Base-by-base conservation (phyloP, 2,329 filamentous ascomycete genomes). In the Penicillium brevicompactum region DNA sequence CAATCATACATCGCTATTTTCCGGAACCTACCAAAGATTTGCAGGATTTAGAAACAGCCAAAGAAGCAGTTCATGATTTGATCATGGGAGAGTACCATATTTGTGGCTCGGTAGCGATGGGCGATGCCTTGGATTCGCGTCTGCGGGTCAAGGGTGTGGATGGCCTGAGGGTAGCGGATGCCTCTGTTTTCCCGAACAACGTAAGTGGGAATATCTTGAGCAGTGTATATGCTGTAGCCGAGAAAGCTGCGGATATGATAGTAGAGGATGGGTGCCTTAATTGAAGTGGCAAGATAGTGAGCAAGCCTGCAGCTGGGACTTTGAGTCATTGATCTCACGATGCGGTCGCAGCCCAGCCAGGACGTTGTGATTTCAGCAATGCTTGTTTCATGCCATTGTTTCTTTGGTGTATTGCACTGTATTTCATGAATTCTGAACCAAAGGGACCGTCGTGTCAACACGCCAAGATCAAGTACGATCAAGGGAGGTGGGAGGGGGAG, bases 201-300 rank as follows among this genome's bases (percentile, higher is more conserved):
- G 60, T 68, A 10, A 62, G 60, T 21, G 68, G 70, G 9, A 71
- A 71, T 55, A 66, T 69, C 38, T 41, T 64, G 10, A 59, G 57
- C 16, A 68, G 59, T 21, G 70, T 74, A 4, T 73, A 73, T 51
- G 69, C 68, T 22, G 50, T 73, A 32, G 70, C 66, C 5, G 71
- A 74, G 62, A 70, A 66, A 51, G 69, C 66, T n/a, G 66, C 68
- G 18, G 70, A 72, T 56, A 24, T 74, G 50, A 68, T 74, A 53
- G 67, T 65, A 46, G 61, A 62, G 38, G 69, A 71, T 47, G 57
- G 53, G 50, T 57, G 56, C 10, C 46, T 53, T 30, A 30, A 22
- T 42, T 27, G 24, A 27, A 27, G 24, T 2, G 24, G 24, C 3
- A 27, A 27, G 24, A 4, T 27, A 27, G 24, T 6, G 4, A 27